These are phyloP conservation scores for Periconia sp. DNA, from an alignment of 2,329 filamentous ascomycete species.

Conservation along the genomic window DNA sequence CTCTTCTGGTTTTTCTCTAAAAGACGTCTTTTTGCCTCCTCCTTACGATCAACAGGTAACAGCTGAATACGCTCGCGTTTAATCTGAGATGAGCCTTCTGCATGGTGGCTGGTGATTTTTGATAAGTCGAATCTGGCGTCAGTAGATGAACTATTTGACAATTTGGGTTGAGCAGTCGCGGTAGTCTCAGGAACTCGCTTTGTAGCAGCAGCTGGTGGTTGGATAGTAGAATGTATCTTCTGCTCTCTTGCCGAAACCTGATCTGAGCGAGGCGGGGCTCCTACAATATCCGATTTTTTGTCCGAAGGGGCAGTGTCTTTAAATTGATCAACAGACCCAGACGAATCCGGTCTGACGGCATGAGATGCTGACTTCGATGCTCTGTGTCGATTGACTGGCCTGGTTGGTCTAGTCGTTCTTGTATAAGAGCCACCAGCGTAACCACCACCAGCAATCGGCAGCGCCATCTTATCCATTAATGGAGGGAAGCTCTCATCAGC, in stretches of 20 bases:
- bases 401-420: conserved; percentile 27
- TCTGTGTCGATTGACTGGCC: conserved; percentile 27
- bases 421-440: conserved; percentile 31
- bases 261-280: too few relatives aligned
- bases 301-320: not conserved
- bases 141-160: conserved; percentile 9
- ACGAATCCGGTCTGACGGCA: not conserved
- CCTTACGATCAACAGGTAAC: conserved; percentile 31
- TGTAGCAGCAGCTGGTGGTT: not conserved
- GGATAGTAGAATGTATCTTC: not conserved
- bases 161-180: not conserved
- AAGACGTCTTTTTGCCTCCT: conserved; percentile 32
- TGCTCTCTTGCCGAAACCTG: too few relatives aligned
- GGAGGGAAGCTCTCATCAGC: conserved; percentile 36
- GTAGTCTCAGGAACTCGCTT: not conserved
- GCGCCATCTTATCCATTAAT: conserved; percentile 38
- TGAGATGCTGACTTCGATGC: conserved; percentile 23
- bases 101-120: conserved; percentile 31
- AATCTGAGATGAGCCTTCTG: conserved; percentile 26
- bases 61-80: conserved; percentile 25
- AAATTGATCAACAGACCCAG: conserved; percentile 3
- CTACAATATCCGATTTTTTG: conserved; percentile 7
- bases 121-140: conserved; percentile 28
- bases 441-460: conserved; percentile 36
- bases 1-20: conserved; percentile 34